These are phyloP conservation scores for Leptographium galeiforme DNA, from an alignment of 2,329 filamentous ascomycete species.

Conservation along the genomic window DNA sequence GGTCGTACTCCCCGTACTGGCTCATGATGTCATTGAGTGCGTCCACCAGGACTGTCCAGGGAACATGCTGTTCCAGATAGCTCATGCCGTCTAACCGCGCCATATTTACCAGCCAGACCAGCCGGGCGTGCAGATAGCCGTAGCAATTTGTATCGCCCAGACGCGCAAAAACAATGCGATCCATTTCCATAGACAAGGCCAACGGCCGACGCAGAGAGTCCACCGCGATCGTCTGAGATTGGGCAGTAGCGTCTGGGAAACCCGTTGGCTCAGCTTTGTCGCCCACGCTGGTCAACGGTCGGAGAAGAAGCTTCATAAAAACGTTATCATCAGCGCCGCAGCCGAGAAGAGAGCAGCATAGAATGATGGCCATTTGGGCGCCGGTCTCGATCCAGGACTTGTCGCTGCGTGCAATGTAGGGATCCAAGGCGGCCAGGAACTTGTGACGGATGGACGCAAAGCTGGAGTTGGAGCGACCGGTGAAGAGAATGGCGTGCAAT, in stretches of 20 bases:
- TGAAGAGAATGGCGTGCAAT: constrained; percentile 52
- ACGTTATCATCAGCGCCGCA: constrained; percentile 37
- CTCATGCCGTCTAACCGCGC: constrained; percentile 28
- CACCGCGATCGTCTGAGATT: too few species aligned
- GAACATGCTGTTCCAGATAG: constrained; percentile 26
- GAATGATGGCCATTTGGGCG: constrained; percentile 44
- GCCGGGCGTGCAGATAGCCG: constrained; percentile 46
- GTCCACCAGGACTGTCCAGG: constrained; percentile 24
- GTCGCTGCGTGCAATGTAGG: constrained; percentile 38
- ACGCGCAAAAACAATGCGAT: constrained; percentile 33
- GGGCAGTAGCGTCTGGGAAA: neutral
- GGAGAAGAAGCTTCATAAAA: constrained; percentile 25
- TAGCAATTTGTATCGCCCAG: constrained; percentile 45
- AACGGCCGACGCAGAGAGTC: neutral
- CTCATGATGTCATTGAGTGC: constrained; percentile 24
- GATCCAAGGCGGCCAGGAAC: constrained; percentile 41
- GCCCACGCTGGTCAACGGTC: constrained; percentile 6
- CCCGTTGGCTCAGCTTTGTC: constrained; percentile 1
- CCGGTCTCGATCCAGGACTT: constrained; percentile 39
- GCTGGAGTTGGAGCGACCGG: constrained; percentile 29
- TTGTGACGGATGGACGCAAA: constrained; percentile 30
- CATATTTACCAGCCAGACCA: constrained; percentile 44
- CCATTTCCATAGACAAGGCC: constrained; percentile 27
- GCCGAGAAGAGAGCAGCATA: constrained; percentile 36
- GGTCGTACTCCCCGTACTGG: constrained; percentile 14